Evolutionary conservation across 192 early-diverging fungal genomes (phyloP).

Genomic region (Coemansia umbellata): DNA sequence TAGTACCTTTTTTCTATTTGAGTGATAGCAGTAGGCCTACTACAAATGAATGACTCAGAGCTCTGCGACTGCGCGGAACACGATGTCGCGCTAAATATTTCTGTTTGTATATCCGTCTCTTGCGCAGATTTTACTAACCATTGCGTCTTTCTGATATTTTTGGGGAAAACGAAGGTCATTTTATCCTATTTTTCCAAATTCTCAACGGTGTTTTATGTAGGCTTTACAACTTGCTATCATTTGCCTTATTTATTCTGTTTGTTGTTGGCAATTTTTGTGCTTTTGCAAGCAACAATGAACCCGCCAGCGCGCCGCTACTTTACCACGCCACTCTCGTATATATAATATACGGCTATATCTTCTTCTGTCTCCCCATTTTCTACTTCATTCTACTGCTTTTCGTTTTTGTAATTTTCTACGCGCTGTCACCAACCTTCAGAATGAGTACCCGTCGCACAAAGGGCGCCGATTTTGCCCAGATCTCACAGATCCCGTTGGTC

Average conservation of each 20-base stretch:
- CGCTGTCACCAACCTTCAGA: constrained; percentile 56
- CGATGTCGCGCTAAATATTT: constrained; percentile 7
- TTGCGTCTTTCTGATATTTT: not conserved
- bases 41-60: not conserved
- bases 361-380: constrained; percentile 59
- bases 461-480: constrained; percentile 66
- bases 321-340: constrained; percentile 62
- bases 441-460: constrained; percentile 58
- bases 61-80: not conserved
- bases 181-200: not conserved
- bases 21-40: no score
- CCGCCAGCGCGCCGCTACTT: constrained; percentile 51
- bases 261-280: constrained; percentile 68
- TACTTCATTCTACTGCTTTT: constrained; percentile 57
- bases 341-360: constrained; percentile 65
- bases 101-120: not conserved
- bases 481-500: constrained; percentile 64
- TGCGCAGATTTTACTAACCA: constrained; percentile 2
- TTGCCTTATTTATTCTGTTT: constrained; percentile 63
- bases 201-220: constrained; percentile 51
- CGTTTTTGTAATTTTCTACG: constrained; percentile 44
- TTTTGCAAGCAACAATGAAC: constrained; percentile 53
- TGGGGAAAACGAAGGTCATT: constrained; percentile 1
- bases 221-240: constrained; percentile 56
- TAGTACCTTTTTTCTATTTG: no score